Percentiles rank a stretch among this genome's conserved stretches.
These are phyloP conservation scores for Cryptosporidium andersoni DNA, from an alignment of 169 alveolate genomes.

Conservation along the genomic window DNA sequence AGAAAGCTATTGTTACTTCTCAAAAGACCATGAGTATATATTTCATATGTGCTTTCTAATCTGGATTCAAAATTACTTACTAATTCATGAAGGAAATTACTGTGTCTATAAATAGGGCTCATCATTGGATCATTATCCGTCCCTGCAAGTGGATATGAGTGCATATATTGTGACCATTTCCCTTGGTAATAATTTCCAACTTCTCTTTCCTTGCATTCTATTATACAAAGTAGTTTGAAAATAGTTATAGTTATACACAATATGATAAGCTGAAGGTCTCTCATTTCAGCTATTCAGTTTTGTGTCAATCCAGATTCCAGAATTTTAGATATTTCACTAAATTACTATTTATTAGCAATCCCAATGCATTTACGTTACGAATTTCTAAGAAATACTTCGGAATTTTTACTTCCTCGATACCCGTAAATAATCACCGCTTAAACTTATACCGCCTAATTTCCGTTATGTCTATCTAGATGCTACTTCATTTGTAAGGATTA, in stretches of 20 bases:
- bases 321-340: no score
- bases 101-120: slow-evolving; percentile 59
- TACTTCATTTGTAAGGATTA: no score
- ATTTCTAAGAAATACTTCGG: no score
- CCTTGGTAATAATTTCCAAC: slow-evolving; percentile 21
- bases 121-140: slow-evolving; percentile 60
- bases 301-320: no score
- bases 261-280: slow-evolving; percentile 18
- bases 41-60: slow-evolving; percentile 19
- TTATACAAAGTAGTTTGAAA: slow-evolving; percentile 34
- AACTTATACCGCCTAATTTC: no score
- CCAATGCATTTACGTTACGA: no score
- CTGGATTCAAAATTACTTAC: slow-evolving; percentile 37
- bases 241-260: slow-evolving; percentile 14
- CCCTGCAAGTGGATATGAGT: slow-evolving; percentile 45
- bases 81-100: slow-evolving; percentile 5
- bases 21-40: slow-evolving; percentile 33
- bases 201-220: slow-evolving; percentile 36
- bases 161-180: slow-evolving; percentile 32
- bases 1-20: slow-evolving; percentile 42
- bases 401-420: no score
- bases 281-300: neutral
- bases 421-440: no score
- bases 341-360: no score
- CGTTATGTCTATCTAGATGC: no score